These are phyloP conservation scores for Amanita polypyramis DNA, from an alignment of 768 basidiomycete species.

Conservation along the genomic window DNA sequence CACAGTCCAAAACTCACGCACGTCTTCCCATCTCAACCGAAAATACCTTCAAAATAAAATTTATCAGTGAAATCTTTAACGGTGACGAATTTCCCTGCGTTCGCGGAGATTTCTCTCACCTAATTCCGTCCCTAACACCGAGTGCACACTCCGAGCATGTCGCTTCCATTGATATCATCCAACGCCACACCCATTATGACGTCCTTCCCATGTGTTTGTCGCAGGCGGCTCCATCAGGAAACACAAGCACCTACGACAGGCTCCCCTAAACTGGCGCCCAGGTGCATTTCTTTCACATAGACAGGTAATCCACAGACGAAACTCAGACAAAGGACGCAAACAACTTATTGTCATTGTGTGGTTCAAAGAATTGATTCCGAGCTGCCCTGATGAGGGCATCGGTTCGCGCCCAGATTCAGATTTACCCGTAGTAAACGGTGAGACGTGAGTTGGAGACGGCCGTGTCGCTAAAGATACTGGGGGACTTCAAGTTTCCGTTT, in stretches of 20 bases:
- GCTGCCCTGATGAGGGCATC: constrained; percentile 8
- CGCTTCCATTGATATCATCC: neutral
- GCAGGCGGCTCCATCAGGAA: constrained; percentile 12
- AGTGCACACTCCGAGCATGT: neutral
- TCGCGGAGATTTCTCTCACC: neutral
- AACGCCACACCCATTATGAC: neutral
- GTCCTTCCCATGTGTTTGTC: constrained; percentile 14
- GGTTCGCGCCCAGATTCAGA: neutral
- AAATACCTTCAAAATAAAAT: neutral
- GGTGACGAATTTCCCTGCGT: neutral
- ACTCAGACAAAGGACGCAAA: constrained; percentile 18
- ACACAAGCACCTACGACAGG: constrained; percentile 17
- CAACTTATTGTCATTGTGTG: constrained; percentile 12
- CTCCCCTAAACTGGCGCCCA: constrained; percentile 18
- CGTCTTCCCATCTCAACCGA: neutral
- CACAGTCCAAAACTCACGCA: neutral
- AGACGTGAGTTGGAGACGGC: constrained; percentile 7
- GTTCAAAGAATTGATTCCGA: neutral
- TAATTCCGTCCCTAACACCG: neutral
- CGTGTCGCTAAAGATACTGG: constrained; percentile 5
- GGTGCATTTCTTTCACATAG: constrained; percentile 19
- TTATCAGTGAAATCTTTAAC: too few relatives aligned
- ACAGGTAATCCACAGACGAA: constrained; percentile 14
- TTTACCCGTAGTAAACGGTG: neutral
- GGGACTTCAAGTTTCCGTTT: constrained; percentile 1